phyloP scores from a whole-genome alignment of 2,329 filamentous ascomycete species.

The Geosmithia morbida region DNA sequence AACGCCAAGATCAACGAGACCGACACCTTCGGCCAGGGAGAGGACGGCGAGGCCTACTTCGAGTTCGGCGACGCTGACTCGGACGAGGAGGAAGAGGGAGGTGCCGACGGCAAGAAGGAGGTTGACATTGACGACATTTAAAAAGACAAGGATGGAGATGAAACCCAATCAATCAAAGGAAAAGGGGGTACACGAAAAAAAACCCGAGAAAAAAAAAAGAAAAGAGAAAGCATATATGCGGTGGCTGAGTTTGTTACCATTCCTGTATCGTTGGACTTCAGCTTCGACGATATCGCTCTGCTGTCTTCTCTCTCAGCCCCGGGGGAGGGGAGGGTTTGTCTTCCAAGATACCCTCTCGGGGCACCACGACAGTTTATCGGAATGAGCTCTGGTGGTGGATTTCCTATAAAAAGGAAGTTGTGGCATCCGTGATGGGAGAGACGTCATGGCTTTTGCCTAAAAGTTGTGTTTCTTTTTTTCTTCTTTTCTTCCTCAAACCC shows the following conservation, averaged over 20 bases:
- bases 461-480: not conserved
- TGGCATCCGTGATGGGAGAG: slow-evolving; percentile 42
- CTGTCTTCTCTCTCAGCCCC: slow-evolving; percentile 54
- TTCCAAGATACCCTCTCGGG: slow-evolving; percentile 3
- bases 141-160: slow-evolving; percentile 10
- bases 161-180: not conserved
- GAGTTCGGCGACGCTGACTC: slow-evolving; percentile 93
- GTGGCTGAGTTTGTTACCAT: not conserved
- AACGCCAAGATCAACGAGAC: slow-evolving; percentile 99
- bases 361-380: slow-evolving; percentile 30
- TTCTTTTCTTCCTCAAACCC: not conserved
- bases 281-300: slow-evolving; percentile 4
- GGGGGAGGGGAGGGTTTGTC: slow-evolving; percentile 5
- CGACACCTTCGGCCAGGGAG: slow-evolving; percentile 82
- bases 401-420: not conserved
- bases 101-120: slow-evolving; percentile 52
- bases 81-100: slow-evolving; percentile 37
- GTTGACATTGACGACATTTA: slow-evolving; percentile 95
- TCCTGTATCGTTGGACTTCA: not conserved
- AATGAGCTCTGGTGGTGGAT: not conserved
- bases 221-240: not conserved
- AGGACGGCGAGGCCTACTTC: slow-evolving; percentile 92
- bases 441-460: slow-evolving; percentile 30
- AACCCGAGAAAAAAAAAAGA: not conserved
- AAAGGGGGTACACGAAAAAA: not conserved